Percentiles rank a stretch among this genome's conserved stretches.
phyloP scores from a whole-genome alignment of 441 rosid genomes.

The Geranium incanum region DNA sequence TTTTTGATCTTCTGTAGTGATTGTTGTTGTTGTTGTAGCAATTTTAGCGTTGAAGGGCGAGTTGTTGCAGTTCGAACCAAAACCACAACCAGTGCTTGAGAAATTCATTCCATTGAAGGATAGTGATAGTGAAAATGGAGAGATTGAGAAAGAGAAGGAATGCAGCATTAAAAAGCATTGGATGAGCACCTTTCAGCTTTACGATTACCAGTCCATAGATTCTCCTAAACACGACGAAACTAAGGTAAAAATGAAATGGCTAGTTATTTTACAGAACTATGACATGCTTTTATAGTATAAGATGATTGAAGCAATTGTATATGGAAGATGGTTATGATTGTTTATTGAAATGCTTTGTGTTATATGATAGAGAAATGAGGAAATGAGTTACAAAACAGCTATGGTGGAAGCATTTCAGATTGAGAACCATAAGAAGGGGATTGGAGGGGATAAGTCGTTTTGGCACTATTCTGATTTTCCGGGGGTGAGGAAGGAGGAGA shows the following conservation, averaged over 20 bases:
- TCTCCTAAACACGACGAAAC: constrained; percentile 33
- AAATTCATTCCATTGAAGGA: constrained; percentile 68
- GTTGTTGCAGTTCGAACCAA: constrained; percentile 38
- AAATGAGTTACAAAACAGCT: constrained; percentile 14
- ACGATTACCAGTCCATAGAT: constrained; percentile 29
- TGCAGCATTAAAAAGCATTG: constrained; percentile 50
- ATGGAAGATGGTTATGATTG: background rate
- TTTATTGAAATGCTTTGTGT: constrained; percentile 7
- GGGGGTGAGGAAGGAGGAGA: constrained; percentile 30
- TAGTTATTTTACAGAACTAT: background rate
- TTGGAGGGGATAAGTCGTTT: constrained; percentile 26
- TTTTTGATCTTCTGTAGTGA: background rate
- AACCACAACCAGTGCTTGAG: constrained; percentile 56
- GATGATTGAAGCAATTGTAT: background rate
- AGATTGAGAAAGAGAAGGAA: constrained; percentile 32
- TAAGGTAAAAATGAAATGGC: constrained; percentile 44
- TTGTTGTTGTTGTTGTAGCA: constrained; percentile 39
- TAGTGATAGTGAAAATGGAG: constrained; percentile 22
- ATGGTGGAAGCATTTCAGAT: constrained; percentile 29
- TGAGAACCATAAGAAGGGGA: constrained; percentile 24
- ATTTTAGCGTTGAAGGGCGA: constrained; percentile 52
- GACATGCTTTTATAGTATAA: constrained; percentile 3
- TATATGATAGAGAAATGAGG: constrained; percentile 37
- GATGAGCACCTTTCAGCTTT: constrained; percentile 74
- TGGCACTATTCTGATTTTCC: constrained; percentile 34